Evolutionary conservation across 768 basidiomycete genomes (phyloP), one percentile per base, ranked within the genome.

Genomic region (Sporobolomyces pararoseus): DNA sequence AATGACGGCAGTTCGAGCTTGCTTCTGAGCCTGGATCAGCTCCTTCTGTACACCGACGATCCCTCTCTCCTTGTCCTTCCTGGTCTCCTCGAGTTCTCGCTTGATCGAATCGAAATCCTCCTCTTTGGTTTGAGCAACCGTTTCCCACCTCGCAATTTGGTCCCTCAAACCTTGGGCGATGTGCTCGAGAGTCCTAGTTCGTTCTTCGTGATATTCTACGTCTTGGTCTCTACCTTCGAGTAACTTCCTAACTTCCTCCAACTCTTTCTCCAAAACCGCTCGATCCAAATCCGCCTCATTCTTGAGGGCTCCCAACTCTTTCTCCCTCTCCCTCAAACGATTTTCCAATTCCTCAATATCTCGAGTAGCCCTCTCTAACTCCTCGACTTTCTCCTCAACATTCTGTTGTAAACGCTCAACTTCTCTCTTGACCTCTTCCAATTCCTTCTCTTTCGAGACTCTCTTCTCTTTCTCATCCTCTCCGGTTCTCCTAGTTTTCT

Each of bases 251-350:
- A 90, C 80, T 77, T 90, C 89, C 47, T 84, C 86, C 77, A 89
- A 87, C 78, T 92, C 89, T 58, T 93, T 87, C 79, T 96, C 92
- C 53, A 96, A 82, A 19, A 95, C 91, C 0, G 93, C 92, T 12
- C 91, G 85, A 78, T 97, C 93, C 1, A 92, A 90, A 76, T 96
- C 91, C 19, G 92, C 90, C 79, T 98, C 94, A 4, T 89, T 89
- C 63, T 89, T 88, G 75, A 93, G 89, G 78, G 96, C 92, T 2
- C 91, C 85, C 71, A 96, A 86, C 51, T 83, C 79, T 39, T 84
- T 81, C 66, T 95, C 91, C 79, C 91, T 90, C 80, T 96, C 91
- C 71, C 79, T 79, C 49, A 85, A 83, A 3, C 89, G 87, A 67
- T 88, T 85, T 70, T 82, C 84, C 57, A 91, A 82, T 75, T 90